A percentile compares a stretch with the other conserved stretches of the same genome.
Conservation (phyloP, 805 yeast genomes). For the Yarrowia sp. region DNA sequence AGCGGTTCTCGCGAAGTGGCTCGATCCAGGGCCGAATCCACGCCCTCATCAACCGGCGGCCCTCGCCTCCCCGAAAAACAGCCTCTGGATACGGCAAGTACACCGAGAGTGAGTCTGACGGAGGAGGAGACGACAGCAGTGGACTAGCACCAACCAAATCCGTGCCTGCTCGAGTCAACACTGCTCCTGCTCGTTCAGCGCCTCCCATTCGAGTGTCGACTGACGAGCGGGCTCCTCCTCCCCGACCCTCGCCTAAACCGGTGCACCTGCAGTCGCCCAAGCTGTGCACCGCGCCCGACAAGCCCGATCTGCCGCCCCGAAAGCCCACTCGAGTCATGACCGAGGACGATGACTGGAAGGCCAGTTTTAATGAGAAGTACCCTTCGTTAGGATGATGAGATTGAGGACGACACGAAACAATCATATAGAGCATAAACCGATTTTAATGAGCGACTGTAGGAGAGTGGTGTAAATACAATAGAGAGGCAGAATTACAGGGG, state of each 20-base stretch:
- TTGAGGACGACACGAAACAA: constrained; percentile 11
- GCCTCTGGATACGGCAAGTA: constrained; percentile 85
- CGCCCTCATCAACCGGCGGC: constrained; percentile 47
- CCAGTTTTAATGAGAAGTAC: constrained; percentile 45
- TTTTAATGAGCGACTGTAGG: constrained; percentile 5
- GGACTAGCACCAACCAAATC: constrained; percentile 10
- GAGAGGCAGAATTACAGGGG: no score
- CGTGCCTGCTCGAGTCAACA: constrained; percentile 18
- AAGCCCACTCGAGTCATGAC: constrained; percentile 36
- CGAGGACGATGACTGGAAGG: constrained; percentile 46
- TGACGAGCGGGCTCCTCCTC: constrained; percentile 29
- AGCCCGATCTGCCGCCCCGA: constrained; percentile 38
- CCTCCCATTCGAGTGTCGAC: constrained; percentile 11
- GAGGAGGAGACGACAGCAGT: constrained; percentile 36
- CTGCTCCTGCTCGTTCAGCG: constrained; percentile 19
- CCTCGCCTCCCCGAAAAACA: constrained; percentile 61
- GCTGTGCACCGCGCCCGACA: constrained; percentile 18
- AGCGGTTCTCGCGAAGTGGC: constrained; percentile 47
- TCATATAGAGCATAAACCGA: constrained; percentile 31
- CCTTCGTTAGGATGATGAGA: constrained; percentile 44
- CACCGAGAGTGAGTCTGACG: constrained; percentile 53
- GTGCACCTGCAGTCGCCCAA: constrained; percentile 45
- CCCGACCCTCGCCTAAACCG: constrained; percentile 44
- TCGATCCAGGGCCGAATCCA: constrained; percentile 51
- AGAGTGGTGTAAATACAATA: no score